Evolutionary conservation across 192 early-diverging fungal genomes (phyloP), one percentile per base, ranked within the genome.

Genomic region (Jimgerdemannia flammicorona): DNA sequence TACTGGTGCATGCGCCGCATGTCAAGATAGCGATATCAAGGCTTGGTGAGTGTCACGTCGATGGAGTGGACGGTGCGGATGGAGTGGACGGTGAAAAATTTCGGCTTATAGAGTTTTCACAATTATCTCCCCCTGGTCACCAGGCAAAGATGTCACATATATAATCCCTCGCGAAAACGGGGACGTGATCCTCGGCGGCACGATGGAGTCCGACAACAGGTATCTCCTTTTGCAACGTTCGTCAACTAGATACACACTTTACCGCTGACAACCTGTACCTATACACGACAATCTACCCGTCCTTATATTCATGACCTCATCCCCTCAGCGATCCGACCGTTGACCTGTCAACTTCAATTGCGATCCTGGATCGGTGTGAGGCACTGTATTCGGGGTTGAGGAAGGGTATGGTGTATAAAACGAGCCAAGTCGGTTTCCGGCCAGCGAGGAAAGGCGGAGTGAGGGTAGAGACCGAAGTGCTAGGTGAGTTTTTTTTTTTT

Each of bases 91-190:
- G 29, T 29, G 29, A 29, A 29, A 29, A 29, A 29, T 29, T 29
- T 29, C 29, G 29, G n/a, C n/a, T n/a, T n/a, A n/a, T n/a, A n/a
- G n/a, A n/a, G n/a, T 29, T 29, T 29, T 29, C 29, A 29, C 29
- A 29, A 29, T 29, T 29, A 29, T 29, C 29, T 29, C 29, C 29
- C 29, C 29, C 29, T 29, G 3, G 42, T 3, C n/a, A 42, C 41
- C 40, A 43, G 39, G 63, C 41, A 20, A 29, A 20, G n/a, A 7
- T 73, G 0, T 3, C 42, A 88, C 90, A 49, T 97, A 97, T 80
- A 87, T 96, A 18, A 97, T 97, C 71, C 95, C 94, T 3, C 86
- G 94, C 17, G 85, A 86, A 14, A 87, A 93, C 75, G 94, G 93
- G 7, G 86, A 87, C 43, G 93, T 95, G 40, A 83, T 95, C 49